Percentiles rank a stretch among this genome's conserved stretches.
phyloP scores from a whole-genome alignment of 106 monocot species.

The Phalaenopsis equestris region DNA sequence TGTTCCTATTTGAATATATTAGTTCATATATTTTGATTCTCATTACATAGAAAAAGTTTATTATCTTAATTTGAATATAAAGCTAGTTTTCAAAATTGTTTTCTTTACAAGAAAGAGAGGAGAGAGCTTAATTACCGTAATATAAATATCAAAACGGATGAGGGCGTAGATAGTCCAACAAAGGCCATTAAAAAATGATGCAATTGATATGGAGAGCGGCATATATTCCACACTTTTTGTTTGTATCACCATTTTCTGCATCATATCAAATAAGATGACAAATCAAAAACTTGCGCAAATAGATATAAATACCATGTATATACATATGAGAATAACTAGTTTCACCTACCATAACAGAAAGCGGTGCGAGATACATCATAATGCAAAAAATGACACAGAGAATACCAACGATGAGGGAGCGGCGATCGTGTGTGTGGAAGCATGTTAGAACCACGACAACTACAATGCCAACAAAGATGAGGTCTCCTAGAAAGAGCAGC shows the following conservation, averaged over 20 bases:
- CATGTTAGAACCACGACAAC: too few species aligned
- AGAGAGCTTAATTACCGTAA: slow-evolving; percentile 41
- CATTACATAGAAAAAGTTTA: too few species aligned
- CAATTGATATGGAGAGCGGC: slow-evolving; percentile 65
- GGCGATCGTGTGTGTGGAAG: background rate
- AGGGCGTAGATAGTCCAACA: slow-evolving; percentile 81
- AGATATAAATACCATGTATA: background rate
- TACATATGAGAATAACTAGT: background rate
- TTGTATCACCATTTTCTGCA: slow-evolving; percentile 76
- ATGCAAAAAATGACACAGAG: slow-evolving; percentile 13
- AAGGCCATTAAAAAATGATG: slow-evolving; percentile 62
- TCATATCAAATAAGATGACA: background rate
- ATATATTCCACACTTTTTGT: slow-evolving; percentile 88
- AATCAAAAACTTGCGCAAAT: background rate
- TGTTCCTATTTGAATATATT: too few species aligned
- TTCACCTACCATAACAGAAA: slow-evolving; percentile 15
- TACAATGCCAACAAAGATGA: too few species aligned
- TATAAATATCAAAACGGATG: slow-evolving; percentile 66
- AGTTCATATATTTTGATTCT: too few species aligned
- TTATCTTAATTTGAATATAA: too few species aligned
- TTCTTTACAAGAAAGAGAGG: background rate
- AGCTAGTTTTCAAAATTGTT: too few species aligned
- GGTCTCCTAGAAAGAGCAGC: too few species aligned
- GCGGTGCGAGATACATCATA: slow-evolving; percentile 18
- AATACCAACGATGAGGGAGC: slow-evolving; percentile 12